Base-by-base conservation (phyloP, 2,329 filamentous ascomycete genomes). In the Berkeleyomyces rouxiae region DNA sequence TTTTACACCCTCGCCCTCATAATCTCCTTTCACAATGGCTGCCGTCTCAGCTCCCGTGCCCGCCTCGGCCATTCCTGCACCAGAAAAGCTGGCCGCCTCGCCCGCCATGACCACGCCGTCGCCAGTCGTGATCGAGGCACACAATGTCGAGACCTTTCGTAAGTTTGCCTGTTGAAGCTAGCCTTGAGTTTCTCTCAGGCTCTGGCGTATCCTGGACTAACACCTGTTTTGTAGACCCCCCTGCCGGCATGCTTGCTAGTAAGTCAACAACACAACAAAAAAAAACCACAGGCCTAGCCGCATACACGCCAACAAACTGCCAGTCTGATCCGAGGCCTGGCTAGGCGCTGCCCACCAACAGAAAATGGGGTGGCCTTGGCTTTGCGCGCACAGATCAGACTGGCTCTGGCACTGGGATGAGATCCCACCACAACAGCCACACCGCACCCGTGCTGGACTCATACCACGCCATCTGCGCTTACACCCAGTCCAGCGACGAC, bases 111-210 rank as follows among this genome's bases (percentile, higher is more conserved):
- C 42, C 16, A 37, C 16, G 10, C 4, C 61, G 36, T 51, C 69
- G 68, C 81, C 79, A 58, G 84, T 87, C 69, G 86, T 90, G 69
- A 78, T 79, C 66, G 87, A 90, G 78, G 86, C 87, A 70, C 86
- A 90, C 74, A 75, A 84, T 71, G 86, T 90, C 68, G 84, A 88
- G 74, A 90, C 86, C 23, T 89, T 77, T 70, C 81, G 82, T 85
- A 75, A 79, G 82, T 64, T 9, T 6, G 23, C 23, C 23, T 2
- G 23, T 23, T 23, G 23, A 23, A 53, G 11, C 59, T 3, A 39
- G 23, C 51, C 23, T 33, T 51, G 36, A 13, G 10, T 0, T 3
- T 49, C 11, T 55, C 16, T 63, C 2, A 33, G 16, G 3, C 7
- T n/a, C 42, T 58, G 7, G 13, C 42, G 44, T 58, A 9, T 33